phyloP scores from a whole-genome alignment of 2,329 filamentous ascomycete species.

The Neopestalotiopsis sp. region DNA sequence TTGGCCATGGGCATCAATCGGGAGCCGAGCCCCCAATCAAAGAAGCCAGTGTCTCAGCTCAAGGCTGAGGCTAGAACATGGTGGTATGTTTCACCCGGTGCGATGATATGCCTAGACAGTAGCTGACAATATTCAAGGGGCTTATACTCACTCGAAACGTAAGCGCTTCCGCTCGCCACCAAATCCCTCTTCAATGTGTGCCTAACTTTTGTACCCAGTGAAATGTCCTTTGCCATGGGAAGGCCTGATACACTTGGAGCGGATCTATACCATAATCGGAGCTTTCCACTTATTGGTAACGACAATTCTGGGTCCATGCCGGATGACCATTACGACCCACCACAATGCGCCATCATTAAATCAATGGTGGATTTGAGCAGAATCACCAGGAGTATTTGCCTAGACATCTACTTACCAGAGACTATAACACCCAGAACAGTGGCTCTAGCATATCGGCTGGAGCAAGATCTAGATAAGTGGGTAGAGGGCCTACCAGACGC shows the following conservation, averaged over 20 bases:
- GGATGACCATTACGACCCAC: constrained; percentile 25
- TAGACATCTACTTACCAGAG: constrained; percentile 30
- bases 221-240: constrained; percentile 53
- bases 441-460: constrained; percentile 27
- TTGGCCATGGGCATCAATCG: constrained; percentile 53
- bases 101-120: background rate
- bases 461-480: constrained; percentile 30
- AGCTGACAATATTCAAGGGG: constrained; percentile 35
- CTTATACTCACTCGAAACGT: constrained; percentile 50
- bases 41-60: constrained; percentile 37
- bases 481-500: constrained; percentile 25
- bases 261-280: constrained; percentile 53
- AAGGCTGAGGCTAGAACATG: constrained; percentile 48
- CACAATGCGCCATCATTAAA: constrained; percentile 32
- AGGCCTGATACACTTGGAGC: constrained; percentile 52
- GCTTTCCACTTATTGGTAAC: constrained; percentile 28
- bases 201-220: constrained; percentile 33
- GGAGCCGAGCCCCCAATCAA: constrained; percentile 36
- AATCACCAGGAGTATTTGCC: constrained; percentile 30
- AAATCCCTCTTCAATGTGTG: background rate
- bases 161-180: constrained; percentile 18
- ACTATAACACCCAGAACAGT: constrained; percentile 25
- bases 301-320: constrained; percentile 8
- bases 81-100: constrained; percentile 40
- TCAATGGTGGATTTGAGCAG: constrained; percentile 34